Percentiles rank a stretch among this genome's conserved stretches.
Conservation (phyloP, 225 moss, liverwort and hornwort genomes). For the Sphagnum contortum region DNA sequence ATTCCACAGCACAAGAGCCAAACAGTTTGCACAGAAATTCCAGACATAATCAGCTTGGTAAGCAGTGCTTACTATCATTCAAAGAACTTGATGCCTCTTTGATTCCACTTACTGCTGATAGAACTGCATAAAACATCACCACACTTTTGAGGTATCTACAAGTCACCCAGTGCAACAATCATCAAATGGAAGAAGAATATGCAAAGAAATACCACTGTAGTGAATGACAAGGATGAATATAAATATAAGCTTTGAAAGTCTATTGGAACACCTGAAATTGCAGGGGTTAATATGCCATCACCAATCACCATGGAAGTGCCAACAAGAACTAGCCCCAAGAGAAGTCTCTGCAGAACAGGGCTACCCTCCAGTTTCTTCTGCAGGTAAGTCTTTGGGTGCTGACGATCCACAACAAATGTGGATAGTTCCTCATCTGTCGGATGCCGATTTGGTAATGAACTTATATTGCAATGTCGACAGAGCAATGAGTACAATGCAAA, state of each 20-base stretch:
- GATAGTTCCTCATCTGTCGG: slow-evolving; percentile 73
- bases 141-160: no score
- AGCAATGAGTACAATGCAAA: slow-evolving; percentile 86
- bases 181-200: background rate
- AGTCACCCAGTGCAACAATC: slow-evolving; percentile 1
- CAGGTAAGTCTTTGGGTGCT: slow-evolving; percentile 26
- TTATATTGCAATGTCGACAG: slow-evolving; percentile 74
- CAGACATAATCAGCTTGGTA: background rate
- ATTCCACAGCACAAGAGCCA: background rate
- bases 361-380: slow-evolving; percentile 65
- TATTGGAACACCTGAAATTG: slow-evolving; percentile 64
- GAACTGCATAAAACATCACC: slow-evolving; percentile 32
- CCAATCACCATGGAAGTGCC: slow-evolving; percentile 94
- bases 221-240: slow-evolving; percentile 11
- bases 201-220: background rate
- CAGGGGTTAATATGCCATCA: slow-evolving; percentile 83
- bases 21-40: background rate
- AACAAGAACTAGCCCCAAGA: slow-evolving; percentile 66
- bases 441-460: slow-evolving; percentile 78
- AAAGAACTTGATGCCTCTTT: slow-evolving; percentile 62
- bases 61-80: slow-evolving; percentile 40
- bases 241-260: background rate
- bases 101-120: slow-evolving; percentile 85
- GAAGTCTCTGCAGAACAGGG: slow-evolving; percentile 39
- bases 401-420: slow-evolving; percentile 43